Evolutionary conservation across 805 yeast species (phyloP).

Genomic region (Lachancea sp.): DNA sequence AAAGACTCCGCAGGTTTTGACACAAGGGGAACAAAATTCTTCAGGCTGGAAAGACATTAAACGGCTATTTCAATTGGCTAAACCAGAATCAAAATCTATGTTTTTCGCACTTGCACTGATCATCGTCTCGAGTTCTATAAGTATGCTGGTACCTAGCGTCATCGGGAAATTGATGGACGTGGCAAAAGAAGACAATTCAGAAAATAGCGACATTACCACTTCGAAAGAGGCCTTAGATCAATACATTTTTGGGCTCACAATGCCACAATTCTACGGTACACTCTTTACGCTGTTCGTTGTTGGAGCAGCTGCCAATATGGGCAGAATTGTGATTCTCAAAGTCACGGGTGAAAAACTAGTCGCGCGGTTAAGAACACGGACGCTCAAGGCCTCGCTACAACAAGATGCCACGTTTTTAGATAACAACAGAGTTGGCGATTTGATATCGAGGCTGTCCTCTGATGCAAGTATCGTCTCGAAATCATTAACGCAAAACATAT

Average conservation of each 20-base stretch:
- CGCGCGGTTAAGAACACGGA: conserved; percentile 71
- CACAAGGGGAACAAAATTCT: conserved; percentile 28
- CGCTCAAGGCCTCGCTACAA: conserved; percentile 67
- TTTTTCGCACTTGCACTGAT: conserved; percentile 58
- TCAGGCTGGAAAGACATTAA: conserved; percentile 33
- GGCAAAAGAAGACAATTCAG: conserved; percentile 35
- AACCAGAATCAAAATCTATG: conserved; percentile 50
- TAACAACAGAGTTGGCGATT: conserved; percentile 82
- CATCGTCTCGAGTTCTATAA: conserved; percentile 64
- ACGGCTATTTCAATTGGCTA: conserved; percentile 49
- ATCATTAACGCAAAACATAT: conserved; percentile 79
- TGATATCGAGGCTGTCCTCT: conserved; percentile 79
- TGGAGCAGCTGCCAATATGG: conserved; percentile 77
- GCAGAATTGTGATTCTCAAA: conserved; percentile 68
- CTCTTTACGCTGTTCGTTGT: conserved; percentile 56
- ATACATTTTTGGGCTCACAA: conserved; percentile 52
- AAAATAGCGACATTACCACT: conserved; percentile 26
- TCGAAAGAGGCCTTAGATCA: conserved; percentile 14
- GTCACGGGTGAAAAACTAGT: conserved; percentile 83
- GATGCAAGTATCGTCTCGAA: conserved; percentile 86
- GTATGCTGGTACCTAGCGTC: conserved; percentile 74
- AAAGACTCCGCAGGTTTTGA: background rate
- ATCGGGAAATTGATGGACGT: conserved; percentile 84
- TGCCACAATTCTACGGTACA: conserved; percentile 55
- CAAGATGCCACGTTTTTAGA: conserved; percentile 91